These are phyloP conservation scores for Moelleriella libera DNA, from an alignment of 2,329 filamentous ascomycete species.

Conservation along the genomic window DNA sequence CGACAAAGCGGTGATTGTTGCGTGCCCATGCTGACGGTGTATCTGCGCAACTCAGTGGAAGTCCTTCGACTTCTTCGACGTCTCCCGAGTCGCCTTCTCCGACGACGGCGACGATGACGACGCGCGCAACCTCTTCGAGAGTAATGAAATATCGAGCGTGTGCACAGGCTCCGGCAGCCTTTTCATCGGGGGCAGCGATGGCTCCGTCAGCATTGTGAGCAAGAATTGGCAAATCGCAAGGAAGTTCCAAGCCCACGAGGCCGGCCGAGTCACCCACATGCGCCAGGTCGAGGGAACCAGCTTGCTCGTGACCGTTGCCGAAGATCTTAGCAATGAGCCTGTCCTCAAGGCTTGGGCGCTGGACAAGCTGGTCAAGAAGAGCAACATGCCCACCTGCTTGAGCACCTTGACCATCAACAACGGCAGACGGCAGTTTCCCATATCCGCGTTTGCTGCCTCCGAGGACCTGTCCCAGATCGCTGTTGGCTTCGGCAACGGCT, in stretches of 20 bases:
- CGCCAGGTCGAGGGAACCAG: constrained; percentile 81
- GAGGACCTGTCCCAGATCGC: constrained; percentile 86
- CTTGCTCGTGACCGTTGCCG: constrained; percentile 71
- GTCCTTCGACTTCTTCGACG: constrained; percentile 98
- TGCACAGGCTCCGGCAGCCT: constrained; percentile 80
- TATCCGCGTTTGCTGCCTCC: constrained; percentile 78
- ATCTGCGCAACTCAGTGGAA: constrained; percentile 57
- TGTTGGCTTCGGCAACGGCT: constrained; percentile 89
- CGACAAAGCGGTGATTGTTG: background rate
- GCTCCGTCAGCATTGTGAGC: constrained; percentile 75
- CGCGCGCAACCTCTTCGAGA: constrained; percentile 64
- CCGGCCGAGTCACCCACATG: constrained; percentile 74
- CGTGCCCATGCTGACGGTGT: background rate
- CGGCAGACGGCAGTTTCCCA: constrained; percentile 83
- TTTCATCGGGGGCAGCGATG: constrained; percentile 77
- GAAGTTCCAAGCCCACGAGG: constrained; percentile 76
- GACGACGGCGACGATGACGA: constrained; percentile 76
- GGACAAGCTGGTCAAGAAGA: constrained; percentile 89
- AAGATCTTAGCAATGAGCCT: constrained; percentile 79
- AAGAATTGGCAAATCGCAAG: constrained; percentile 75
- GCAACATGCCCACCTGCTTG: constrained; percentile 73
- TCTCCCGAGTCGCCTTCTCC: constrained; percentile 65
- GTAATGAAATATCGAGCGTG: constrained; percentile 68
- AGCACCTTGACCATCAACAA: constrained; percentile 81
- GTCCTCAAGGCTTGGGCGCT: constrained; percentile 95